These are phyloP conservation scores for Rosa rugosa DNA, from an alignment of 306 rosid genomes.

Conservation along the genomic window DNA sequence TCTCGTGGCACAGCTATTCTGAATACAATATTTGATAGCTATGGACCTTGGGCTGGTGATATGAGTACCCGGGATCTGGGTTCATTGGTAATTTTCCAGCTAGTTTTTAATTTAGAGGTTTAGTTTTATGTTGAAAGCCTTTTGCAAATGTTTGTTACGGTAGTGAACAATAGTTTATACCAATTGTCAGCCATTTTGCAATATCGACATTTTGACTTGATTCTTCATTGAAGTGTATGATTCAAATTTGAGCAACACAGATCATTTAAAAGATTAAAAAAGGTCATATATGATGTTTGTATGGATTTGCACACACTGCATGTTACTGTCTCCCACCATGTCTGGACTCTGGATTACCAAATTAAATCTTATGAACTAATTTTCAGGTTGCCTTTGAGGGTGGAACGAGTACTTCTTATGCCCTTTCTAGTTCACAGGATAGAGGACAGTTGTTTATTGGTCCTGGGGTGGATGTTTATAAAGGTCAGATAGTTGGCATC, in stretches of 20 bases:
- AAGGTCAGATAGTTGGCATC: conserved; percentile 92
- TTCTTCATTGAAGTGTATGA: neutral
- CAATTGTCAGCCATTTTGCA: conserved; percentile 23
- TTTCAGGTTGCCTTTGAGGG: conserved; percentile 95
- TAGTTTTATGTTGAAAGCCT: conserved; percentile 3
- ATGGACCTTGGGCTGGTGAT: conserved; percentile 96
- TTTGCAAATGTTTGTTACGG: conserved; percentile 1
- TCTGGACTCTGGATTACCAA: neutral
- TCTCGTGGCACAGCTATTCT: conserved; percentile 97
- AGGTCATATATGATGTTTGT: neutral
- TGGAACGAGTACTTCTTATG: conserved; percentile 89
- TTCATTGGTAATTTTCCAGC: conserved; percentile 65
- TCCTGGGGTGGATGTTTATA: conserved; percentile 83
- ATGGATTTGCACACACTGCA: neutral
- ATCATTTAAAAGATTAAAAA: neutral
- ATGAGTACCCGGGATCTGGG: conserved; percentile 92
- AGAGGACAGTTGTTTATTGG: conserved; percentile 89
- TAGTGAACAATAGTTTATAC: neutral
- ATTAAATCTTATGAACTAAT: conserved; percentile 18
- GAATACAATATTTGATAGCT: conserved; percentile 84
- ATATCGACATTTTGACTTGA: neutral
- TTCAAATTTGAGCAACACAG: neutral
- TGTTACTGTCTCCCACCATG: neutral
- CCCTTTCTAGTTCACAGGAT: conserved; percentile 86
- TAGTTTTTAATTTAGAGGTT: neutral